Evolutionary conservation across 306 rosid species (phyloP).

Genomic region (Sesbania bispinosa): DNA sequence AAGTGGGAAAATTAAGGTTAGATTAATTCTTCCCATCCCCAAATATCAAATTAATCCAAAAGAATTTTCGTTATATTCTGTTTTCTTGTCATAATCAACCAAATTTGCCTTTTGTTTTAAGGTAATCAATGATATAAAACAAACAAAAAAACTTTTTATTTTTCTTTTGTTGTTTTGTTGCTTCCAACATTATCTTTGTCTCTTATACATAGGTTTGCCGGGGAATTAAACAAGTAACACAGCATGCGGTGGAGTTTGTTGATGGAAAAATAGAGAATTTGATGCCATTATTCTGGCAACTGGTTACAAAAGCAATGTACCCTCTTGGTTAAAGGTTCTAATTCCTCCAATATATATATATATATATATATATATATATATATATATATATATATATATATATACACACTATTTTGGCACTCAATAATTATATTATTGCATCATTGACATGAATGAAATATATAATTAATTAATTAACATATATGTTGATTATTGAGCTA

Average conservation of each 20-base stretch:
- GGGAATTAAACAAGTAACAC: slow-evolving; percentile 55
- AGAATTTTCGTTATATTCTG: too few species aligned
- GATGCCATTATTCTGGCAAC: slow-evolving; percentile 80
- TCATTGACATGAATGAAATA: too few species aligned
- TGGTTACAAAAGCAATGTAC: slow-evolving; percentile 80
- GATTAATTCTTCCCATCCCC: not conserved
- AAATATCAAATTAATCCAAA: not conserved
- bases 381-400: too few species aligned
- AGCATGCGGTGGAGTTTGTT: slow-evolving; percentile 60
- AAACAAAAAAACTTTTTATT: not conserved
- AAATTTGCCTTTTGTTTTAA: not conserved
- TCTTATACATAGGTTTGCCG: slow-evolving; percentile 50
- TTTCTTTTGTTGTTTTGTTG: not conserved
- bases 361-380: too few species aligned
- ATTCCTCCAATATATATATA: not conserved
- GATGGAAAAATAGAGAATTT: slow-evolving; percentile 66
- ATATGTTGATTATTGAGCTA: not conserved
- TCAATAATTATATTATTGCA: too few species aligned
- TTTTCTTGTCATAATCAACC: slow-evolving; percentile 27
- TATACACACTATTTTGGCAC: too few species aligned
- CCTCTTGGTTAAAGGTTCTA: slow-evolving; percentile 82
- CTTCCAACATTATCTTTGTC: slow-evolving; percentile 22
- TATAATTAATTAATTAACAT: not conserved
- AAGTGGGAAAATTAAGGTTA: slow-evolving; percentile 77
- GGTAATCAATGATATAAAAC: not conserved